Evolutionary conservation across 495 filamentous ascomycete genomes (phyloP).

Genomic region (Aeminium ludgeri): DNA sequence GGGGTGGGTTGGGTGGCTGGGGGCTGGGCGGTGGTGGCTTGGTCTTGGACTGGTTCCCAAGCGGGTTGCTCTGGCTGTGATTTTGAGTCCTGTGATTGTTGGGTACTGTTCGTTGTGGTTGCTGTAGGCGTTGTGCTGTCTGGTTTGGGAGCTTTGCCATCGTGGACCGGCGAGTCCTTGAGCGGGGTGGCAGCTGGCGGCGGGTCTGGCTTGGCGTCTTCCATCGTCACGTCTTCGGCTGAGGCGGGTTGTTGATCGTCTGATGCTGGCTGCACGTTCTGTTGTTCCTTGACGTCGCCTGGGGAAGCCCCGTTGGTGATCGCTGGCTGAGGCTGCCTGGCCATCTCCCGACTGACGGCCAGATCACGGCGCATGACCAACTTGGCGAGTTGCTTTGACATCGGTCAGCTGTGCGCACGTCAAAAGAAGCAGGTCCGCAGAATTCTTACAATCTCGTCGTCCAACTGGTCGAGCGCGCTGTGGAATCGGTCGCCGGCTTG

Average conservation of each 20-base stretch:
- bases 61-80: too few species aligned
- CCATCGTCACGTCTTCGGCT: conserved; percentile 1
- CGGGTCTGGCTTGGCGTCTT: not conserved
- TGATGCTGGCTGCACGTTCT: not conserved
- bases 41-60: not conserved
- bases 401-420: too few species aligned
- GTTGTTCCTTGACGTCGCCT: not conserved
- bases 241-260: not conserved
- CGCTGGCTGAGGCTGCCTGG: not conserved
- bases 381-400: too few species aligned
- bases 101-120: too few species aligned
- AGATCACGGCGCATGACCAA: conserved; percentile 15
- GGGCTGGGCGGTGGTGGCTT: not conserved
- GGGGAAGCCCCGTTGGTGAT: too few species aligned
- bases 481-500: conserved; percentile 4
- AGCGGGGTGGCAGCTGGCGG: not conserved
- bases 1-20: conserved; percentile 11
- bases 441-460: conserved; percentile 8
- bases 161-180: not conserved
- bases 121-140: not conserved
- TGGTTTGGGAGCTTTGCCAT: not conserved
- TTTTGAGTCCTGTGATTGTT: too few species aligned
- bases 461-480: conserved; percentile 7
- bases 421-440: too few species aligned
- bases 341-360: conserved; percentile 2